phyloP scores from a whole-genome alignment of 1,139 yeast genomes.

The Kodamaea sp. region DNA sequence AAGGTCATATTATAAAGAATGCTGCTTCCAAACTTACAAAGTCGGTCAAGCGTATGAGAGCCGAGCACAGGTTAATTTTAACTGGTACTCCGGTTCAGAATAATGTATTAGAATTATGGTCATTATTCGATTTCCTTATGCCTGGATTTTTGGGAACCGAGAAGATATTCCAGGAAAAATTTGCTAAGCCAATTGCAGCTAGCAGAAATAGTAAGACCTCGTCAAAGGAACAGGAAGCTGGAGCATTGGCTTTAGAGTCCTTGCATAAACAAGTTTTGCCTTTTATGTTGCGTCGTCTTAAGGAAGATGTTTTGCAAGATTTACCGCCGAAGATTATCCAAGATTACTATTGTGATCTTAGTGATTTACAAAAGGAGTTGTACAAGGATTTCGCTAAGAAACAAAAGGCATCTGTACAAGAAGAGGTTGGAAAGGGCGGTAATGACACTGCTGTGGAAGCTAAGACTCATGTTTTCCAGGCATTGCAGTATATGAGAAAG shows the following conservation, averaged over 20 bases:
- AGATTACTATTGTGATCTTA: constrained; percentile 94
- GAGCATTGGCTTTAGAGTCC: constrained; percentile 93
- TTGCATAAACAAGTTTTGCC: constrained; percentile 96
- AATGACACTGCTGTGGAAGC: constrained; percentile 46
- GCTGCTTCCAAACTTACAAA: constrained; percentile 85
- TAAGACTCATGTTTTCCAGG: constrained; percentile 95
- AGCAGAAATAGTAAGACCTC: constrained; percentile 89
- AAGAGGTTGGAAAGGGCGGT: constrained; percentile 51
- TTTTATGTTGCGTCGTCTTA: constrained; percentile 90
- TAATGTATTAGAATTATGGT: constrained; percentile 95
- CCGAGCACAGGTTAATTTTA: constrained; percentile 86
- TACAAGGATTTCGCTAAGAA: constrained; percentile 91
- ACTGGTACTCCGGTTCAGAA: constrained; percentile 99
- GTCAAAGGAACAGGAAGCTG: constrained; percentile 94
- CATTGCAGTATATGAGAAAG: constrained; percentile 95
- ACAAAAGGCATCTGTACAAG: constrained; percentile 72
- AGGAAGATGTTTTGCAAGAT: constrained; percentile 94
- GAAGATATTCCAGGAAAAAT: constrained; percentile 89
- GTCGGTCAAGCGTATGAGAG: constrained; percentile 77
- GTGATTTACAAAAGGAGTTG: constrained; percentile 83
- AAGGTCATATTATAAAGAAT: constrained; percentile 96
- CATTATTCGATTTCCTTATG: constrained; percentile 95
- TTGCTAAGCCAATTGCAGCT: constrained; percentile 96
- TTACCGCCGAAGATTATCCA: constrained; percentile 98
- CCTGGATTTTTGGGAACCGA: constrained; percentile 98